phyloP scores from a whole-genome alignment of 164 flowering plant species.

The Echeveria elegans region DNA sequence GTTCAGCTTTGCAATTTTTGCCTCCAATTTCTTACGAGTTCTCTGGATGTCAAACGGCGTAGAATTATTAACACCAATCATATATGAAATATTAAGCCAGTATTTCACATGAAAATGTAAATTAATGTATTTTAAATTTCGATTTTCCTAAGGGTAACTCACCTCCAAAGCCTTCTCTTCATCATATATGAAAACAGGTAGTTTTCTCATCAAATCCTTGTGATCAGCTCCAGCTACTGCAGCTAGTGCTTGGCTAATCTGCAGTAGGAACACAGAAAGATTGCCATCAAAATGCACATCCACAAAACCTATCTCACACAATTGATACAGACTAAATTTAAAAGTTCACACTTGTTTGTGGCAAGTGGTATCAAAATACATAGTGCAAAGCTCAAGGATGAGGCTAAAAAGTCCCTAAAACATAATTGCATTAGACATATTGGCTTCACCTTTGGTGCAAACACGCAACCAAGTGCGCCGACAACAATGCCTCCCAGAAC shows the following conservation, averaged over 20 bases:
- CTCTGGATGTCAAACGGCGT: conserved; percentile 35
- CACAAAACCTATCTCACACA: background rate
- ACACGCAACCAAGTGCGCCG: conserved; percentile 80
- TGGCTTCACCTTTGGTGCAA: conserved; percentile 75
- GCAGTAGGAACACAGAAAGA: conserved; percentile 3
- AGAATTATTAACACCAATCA: background rate
- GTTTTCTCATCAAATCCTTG: conserved; percentile 80
- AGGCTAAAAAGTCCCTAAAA: background rate
- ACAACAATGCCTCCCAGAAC: conserved; percentile 83
- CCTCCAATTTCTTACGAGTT: conserved; percentile 53
- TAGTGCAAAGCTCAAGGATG: background rate
- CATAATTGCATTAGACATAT: background rate
- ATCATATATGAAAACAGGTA: conserved; percentile 84
- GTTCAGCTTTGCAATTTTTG: conserved; percentile 80
- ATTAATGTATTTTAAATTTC: background rate
- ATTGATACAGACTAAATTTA: no score
- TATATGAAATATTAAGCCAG: background rate
- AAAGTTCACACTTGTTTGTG: background rate
- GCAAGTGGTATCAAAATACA: background rate
- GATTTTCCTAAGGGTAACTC: conserved; percentile 12
- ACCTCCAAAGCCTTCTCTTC: conserved; percentile 97
- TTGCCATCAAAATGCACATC: background rate
- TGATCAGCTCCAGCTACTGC: conserved; percentile 46
- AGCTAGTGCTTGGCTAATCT: conserved; percentile 85
- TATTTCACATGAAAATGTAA: background rate